A percentile compares a stretch with the other conserved stretches of the same genome.
phyloP scores from a whole-genome alignment of 192 early-diverging fungal species.

The Borealophlyctis nickersoniae region DNA sequence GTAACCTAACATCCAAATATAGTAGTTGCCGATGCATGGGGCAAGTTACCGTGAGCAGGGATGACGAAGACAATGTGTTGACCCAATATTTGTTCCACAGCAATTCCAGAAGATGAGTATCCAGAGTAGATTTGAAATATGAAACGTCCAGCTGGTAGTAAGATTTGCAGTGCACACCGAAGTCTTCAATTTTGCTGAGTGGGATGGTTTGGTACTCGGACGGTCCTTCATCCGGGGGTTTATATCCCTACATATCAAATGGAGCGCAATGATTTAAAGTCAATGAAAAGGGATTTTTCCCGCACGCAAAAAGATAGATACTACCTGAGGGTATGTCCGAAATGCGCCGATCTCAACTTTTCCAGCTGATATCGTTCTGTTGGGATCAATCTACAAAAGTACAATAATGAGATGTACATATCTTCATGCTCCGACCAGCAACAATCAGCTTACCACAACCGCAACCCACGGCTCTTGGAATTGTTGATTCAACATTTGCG shows the following conservation, averaged over 20 bases:
- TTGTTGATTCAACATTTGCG: slow-evolving; percentile 93
- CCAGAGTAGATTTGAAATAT: slow-evolving; percentile 90
- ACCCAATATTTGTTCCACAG: slow-evolving; percentile 99
- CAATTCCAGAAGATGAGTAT: slow-evolving; percentile 79
- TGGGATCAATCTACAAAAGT: slow-evolving; percentile 80
- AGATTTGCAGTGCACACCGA: slow-evolving; percentile 88
- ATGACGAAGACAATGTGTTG: slow-evolving; percentile 89
- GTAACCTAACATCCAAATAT: no score
- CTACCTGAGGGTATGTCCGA: slow-evolving; percentile 89
- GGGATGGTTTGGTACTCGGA: slow-evolving; percentile 89
- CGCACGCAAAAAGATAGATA: background rate
- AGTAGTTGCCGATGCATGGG: background rate
- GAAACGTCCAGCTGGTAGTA: slow-evolving; percentile 90
- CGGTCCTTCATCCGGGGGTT: slow-evolving; percentile 69
- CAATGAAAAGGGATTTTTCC: slow-evolving; percentile 11
- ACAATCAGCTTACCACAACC: slow-evolving; percentile 68
- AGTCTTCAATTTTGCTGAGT: slow-evolving; percentile 94
- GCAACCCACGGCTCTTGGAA: slow-evolving; percentile 94
- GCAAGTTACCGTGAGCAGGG: slow-evolving; percentile 71
- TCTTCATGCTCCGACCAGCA: no score
- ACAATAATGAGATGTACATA: background rate
- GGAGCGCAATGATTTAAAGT: slow-evolving; percentile 18
- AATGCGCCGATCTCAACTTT: slow-evolving; percentile 99
- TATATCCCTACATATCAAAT: slow-evolving; percentile 58
- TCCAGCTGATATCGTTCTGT: slow-evolving; percentile 93